Conservation (phyloP, 495 filamentous ascomycete genomes). For the Neurospora sp. region DNA sequence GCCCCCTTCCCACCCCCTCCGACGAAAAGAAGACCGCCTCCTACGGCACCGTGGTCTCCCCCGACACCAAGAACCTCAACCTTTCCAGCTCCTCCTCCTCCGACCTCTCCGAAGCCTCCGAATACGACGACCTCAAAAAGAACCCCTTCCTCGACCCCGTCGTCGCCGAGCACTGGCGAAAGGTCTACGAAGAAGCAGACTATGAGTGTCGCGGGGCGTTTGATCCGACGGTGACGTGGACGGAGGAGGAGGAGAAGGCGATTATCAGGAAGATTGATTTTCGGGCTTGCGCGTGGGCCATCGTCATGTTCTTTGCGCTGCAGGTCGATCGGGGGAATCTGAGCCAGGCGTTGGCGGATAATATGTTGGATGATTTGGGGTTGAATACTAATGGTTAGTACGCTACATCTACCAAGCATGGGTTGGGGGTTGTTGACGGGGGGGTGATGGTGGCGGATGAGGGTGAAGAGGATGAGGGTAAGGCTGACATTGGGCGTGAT, state of each 20-base stretch:
- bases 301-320: constrained; percentile 45
- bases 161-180: constrained; percentile 35
- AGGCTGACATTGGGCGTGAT: not conserved
- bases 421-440: not conserved
- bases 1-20: not conserved
- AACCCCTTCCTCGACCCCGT: constrained; percentile 39
- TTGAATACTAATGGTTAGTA: constrained; percentile 41
- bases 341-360: constrained; percentile 44
- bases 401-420: not conserved
- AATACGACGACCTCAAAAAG: constrained; percentile 1
- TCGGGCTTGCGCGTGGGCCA: constrained; percentile 41
- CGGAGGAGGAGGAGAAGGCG: constrained; percentile 40
- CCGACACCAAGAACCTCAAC: not conserved
- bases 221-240: constrained; percentile 45
- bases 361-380: constrained; percentile 43
- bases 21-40: not conserved
- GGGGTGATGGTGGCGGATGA: not conserved
- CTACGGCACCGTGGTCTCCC: not conserved
- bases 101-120: constrained; percentile 3
- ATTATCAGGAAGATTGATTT: constrained; percentile 44
- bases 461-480: constrained; percentile 9
- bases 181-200: constrained; percentile 38
- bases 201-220: constrained; percentile 44
- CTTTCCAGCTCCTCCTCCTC: not conserved
- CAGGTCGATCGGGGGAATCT: constrained; percentile 51